Percentiles rank a stretch among this genome's conserved stretches.
Evolutionary conservation across 1,284 basidiomycete species (phyloP).

Genomic region (Pterulicium gracile): DNA sequence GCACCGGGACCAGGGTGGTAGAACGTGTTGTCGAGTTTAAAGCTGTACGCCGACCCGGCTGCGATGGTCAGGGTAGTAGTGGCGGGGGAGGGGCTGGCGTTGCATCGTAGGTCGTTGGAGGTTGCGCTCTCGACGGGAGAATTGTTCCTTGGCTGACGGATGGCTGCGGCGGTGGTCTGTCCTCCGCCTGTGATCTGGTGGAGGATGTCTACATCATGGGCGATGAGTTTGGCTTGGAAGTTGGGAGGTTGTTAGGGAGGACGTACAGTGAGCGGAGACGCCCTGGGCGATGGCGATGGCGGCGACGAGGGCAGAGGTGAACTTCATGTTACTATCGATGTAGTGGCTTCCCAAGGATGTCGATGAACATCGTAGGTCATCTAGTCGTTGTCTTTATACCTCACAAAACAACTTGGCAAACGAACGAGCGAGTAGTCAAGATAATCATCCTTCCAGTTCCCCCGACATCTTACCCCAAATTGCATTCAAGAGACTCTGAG

Average conservation of each 20-base stretch:
- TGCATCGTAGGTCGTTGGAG: constrained; percentile 25
- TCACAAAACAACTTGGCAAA: too few species aligned
- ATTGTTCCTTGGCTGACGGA: constrained; percentile 27
- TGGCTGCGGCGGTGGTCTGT: constrained; percentile 14
- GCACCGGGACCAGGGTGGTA: constrained; percentile 32
- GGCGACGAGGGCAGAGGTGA: not conserved
- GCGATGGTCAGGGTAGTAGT: constrained; percentile 25
- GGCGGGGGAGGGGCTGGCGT: constrained; percentile 23
- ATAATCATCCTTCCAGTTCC: too few species aligned
- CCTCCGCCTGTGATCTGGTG: not conserved
- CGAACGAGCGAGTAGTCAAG: too few species aligned
- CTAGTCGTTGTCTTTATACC: too few species aligned
- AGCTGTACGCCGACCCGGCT: constrained; percentile 27
- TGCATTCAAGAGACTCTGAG: too few species aligned
- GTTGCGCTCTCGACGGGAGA: constrained; percentile 27
- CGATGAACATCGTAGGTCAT: too few species aligned
- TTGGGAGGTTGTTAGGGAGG: not conserved
- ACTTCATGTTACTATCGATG: too few species aligned
- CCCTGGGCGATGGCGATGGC: not conserved
- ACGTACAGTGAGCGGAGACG: not conserved
- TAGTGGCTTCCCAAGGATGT: too few species aligned
- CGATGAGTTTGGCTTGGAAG: not conserved
- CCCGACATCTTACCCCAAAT: too few species aligned
- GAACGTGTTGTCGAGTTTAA: constrained; percentile 27
- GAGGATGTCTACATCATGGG: not conserved